Evolutionary conservation across 306 rosid species (phyloP).

Genomic region (Urtica urens): DNA sequence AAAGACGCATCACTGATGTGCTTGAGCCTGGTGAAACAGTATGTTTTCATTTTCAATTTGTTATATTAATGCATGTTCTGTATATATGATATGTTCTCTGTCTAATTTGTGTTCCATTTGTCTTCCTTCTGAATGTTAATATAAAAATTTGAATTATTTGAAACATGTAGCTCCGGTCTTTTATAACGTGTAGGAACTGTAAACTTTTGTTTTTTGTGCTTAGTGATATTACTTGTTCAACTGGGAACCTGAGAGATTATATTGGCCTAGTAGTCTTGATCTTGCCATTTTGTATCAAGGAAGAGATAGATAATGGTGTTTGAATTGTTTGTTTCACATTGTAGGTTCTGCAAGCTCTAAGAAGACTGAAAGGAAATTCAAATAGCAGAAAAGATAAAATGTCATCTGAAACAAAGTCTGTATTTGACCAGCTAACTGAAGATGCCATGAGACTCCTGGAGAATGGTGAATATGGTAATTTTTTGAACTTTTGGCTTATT

Average conservation of each 20-base stretch:
- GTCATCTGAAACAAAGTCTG: slow-evolving; percentile 53
- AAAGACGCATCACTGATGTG: slow-evolving; percentile 72
- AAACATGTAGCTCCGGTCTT: neutral
- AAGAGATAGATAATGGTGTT: neutral
- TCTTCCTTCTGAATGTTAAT: no score
- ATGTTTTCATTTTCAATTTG: neutral
- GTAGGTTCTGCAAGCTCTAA: slow-evolving; percentile 79
- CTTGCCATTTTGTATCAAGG: slow-evolving; percentile 3
- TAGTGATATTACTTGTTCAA: neutral
- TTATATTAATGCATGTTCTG: neutral
- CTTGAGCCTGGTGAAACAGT: slow-evolving; percentile 85
- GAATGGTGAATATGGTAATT: slow-evolving; percentile 82
- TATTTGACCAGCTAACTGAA: slow-evolving; percentile 92
- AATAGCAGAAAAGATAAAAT: slow-evolving; percentile 73
- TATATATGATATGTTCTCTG: neutral
- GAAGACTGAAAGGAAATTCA: slow-evolving; percentile 83
- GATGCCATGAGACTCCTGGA: slow-evolving; percentile 89
- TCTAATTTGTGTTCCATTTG: no score
- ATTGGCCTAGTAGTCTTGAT: slow-evolving; percentile 2
- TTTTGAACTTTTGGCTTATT: neutral
- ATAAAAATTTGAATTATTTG: neutral
- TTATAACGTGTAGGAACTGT: no score
- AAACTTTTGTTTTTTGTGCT: no score
- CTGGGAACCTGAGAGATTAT: neutral
- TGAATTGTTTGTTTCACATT: slow-evolving; percentile 12